phyloP scores from a whole-genome alignment of 257 asterid genomes.

The Nicotiana sylvestris region DNA sequence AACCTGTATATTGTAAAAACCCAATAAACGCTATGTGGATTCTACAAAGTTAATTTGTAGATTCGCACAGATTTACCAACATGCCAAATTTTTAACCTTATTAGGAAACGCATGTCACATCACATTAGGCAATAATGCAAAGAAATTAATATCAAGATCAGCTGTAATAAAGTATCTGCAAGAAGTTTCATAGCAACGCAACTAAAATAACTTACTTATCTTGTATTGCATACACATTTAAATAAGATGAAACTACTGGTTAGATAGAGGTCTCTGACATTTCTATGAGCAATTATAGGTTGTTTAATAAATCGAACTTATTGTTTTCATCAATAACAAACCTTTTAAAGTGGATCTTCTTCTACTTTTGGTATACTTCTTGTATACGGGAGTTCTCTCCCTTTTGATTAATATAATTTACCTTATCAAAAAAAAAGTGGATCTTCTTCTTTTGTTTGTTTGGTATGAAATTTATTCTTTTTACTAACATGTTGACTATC shows the following conservation, averaged over 20 bases:
- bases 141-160: background rate
- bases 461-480: background rate
- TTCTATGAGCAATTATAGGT: background rate
- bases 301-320: background rate
- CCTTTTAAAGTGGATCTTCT: background rate
- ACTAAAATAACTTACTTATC: background rate
- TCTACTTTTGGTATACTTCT: no score
- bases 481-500: background rate
- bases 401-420: no score
- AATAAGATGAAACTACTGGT: background rate
- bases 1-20: background rate
- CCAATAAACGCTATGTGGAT: background rate
- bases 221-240: background rate
- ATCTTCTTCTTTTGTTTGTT: background rate
- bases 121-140: background rate
- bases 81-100: background rate
- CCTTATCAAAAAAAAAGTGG: background rate
- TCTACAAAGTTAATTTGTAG: background rate
- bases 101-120: background rate
- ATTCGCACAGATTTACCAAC: background rate
- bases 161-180: background rate
- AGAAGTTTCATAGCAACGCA: background rate
- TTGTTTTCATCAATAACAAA: constrained; percentile 3
- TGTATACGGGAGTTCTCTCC: no score
- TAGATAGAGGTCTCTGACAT: background rate